phyloP scores from a whole-genome alignment of 1,284 basidiomycete species.

The Farysia itapuensis region DNA sequence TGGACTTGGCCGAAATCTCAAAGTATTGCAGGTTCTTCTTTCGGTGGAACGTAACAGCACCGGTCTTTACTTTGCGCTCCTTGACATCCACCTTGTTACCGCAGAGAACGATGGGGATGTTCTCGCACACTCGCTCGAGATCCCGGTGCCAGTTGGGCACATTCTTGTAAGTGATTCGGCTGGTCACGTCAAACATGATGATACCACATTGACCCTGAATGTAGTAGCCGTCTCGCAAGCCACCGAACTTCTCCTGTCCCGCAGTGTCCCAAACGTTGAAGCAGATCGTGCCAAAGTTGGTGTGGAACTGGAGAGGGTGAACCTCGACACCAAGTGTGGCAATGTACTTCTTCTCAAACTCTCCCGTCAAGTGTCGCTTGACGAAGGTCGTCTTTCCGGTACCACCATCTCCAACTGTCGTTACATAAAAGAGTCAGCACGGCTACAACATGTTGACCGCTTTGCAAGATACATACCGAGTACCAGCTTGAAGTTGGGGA shows the following conservation, averaged over 20 bases:
- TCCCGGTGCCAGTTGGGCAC: conserved; percentile 99
- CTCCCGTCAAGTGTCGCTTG: conserved; percentile 89
- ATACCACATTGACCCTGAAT: conserved; percentile 89
- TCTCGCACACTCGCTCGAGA: conserved; percentile 98
- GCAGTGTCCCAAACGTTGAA: conserved; percentile 99
- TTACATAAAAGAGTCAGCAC: too few relatives aligned
- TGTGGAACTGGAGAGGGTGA: conserved; percentile 91
- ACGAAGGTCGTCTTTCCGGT: conserved; percentile 72
- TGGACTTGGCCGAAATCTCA: conserved; percentile 99
- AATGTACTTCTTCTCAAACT: conserved; percentile 99
- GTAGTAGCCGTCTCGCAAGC: conserved; percentile 59
- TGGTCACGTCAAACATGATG: conserved; percentile 99
- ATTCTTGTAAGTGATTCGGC: conserved; percentile 99
- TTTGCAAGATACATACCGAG: too few relatives aligned
- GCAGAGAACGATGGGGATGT: conserved; percentile 98
- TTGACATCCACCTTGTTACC: conserved; percentile 99
- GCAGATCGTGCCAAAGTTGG: conserved; percentile 97
- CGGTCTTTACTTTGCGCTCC: conserved; percentile 99
- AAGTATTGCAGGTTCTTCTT: conserved; percentile 99
- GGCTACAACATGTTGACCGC: too few relatives aligned
- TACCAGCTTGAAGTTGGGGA: conserved; percentile 98
- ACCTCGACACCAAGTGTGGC: conserved; percentile 99
- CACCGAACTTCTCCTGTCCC: conserved; percentile 93
- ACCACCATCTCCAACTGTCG: conserved; percentile 93
- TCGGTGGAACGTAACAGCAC: conserved; percentile 97